Percentiles rank a stretch among this genome's conserved stretches.
phyloP scores from a whole-genome alignment of 768 basidiomycete species.

The Kondoa malvinella region DNA sequence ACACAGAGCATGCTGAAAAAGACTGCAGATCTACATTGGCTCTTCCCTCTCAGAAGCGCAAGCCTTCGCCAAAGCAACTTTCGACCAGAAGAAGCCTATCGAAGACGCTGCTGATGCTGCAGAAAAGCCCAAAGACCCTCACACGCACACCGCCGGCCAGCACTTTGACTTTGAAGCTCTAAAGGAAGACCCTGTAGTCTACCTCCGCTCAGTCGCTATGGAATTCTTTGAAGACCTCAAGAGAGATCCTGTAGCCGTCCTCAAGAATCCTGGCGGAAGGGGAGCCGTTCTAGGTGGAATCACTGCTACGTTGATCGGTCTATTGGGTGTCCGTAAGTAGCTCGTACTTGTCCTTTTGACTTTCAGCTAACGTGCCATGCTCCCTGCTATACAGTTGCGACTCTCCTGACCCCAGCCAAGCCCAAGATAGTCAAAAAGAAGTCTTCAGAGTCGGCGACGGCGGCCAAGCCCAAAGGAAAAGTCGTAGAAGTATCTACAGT shows the following conservation, averaged over 20 bases:
- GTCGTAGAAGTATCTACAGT: conserved; percentile 8
- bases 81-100: conserved; percentile 67
- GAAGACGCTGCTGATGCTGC: conserved; percentile 43
- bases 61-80: conserved; percentile 68
- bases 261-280: conserved; percentile 78
- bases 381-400: conserved; percentile 38
- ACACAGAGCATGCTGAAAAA: conserved; percentile 23
- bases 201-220: conserved; percentile 58
- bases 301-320: conserved; percentile 61
- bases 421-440: conserved; percentile 23
- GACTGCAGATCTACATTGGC: conserved; percentile 57
- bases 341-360: neutral
- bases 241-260: conserved; percentile 57
- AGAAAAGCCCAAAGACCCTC: conserved; percentile 39
- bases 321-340: conserved; percentile 42
- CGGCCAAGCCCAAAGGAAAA: neutral
- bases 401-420: conserved; percentile 14
- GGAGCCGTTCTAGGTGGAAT: conserved; percentile 53
- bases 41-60: conserved; percentile 76
- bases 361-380: conserved; percentile 26
- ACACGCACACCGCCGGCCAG: conserved; percentile 33
- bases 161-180: conserved; percentile 43
- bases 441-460: conserved; percentile 10
- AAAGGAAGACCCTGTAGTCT: conserved; percentile 57
- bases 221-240: conserved; percentile 64